Evolutionary conservation across 2,329 filamentous ascomycete genomes (phyloP), one percentile per base, ranked within the genome.

Genomic region (Aspergillus terreus): DNA sequence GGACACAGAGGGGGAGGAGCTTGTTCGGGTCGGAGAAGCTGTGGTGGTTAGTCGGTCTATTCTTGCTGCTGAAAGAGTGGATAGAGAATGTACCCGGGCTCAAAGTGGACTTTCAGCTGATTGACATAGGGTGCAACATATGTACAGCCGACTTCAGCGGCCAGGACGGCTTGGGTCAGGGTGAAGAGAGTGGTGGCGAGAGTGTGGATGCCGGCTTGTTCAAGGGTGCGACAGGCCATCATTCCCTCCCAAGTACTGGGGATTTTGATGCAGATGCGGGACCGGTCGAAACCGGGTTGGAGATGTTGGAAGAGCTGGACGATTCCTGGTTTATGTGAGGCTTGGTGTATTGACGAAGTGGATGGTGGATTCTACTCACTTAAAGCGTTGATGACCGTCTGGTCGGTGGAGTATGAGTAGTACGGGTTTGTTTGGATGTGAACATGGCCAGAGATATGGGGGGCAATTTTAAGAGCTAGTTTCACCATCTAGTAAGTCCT

Each of bases 71-170:
- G n/a, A 2, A n/a, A 4, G 40, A 10, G 11, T 15, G 14, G n/a
- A 9, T 15, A 21, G 11, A 21, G 14, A 7, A 30, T 59, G 45
- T 35, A 68, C 67, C 60, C 63, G 6, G 58, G 47, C 41, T 82
- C 78, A 51, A 85, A 82, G 58, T 86, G 82, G 4, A 84, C 83
- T 56, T 78, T 80, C 38, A 87, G 69, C 57, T 86, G 82, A 60
- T 86, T 85, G 27, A 87, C 80, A 55, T 85, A 77, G 0, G 84
- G 84, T 0, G 83, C 82, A 41, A 87, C 81, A 58, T 85, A 86
- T 0, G 77, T 77, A 58, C 82, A 86, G 4, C 76, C 74, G 0
- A 76, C 79, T 46, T 83, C 78, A 1, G 75, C 78, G 0, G 84
- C 83, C 1, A 85, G 69, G 1, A 74, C 73, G 0, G 82, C 83